phyloP scores from a whole-genome alignment of 2,329 filamentous ascomycete genomes.

The Chrysoporthe austroafricana region DNA sequence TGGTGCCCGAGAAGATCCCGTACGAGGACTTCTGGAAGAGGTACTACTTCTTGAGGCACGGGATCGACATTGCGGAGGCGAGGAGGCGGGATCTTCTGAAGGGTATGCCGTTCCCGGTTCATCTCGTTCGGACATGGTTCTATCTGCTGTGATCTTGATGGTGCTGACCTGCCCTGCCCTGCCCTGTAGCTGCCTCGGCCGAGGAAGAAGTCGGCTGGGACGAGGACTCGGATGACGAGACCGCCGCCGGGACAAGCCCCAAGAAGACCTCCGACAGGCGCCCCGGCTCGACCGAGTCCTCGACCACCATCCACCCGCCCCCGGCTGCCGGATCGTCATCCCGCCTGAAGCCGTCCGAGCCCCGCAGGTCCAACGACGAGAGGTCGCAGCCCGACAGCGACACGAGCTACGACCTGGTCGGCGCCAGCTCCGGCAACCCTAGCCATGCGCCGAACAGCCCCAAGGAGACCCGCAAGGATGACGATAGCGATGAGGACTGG shows the following conservation, averaged over 20 bases:
- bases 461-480: constrained; percentile 58
- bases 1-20: constrained; percentile 90
- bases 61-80: constrained; percentile 91
- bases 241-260: constrained; percentile 36
- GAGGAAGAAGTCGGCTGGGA: constrained; percentile 74
- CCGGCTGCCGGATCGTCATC: constrained; percentile 40
- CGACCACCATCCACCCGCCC: constrained; percentile 63
- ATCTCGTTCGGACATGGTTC: constrained; percentile 4
- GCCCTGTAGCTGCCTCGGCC: constrained; percentile 61
- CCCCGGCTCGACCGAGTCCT: constrained; percentile 58
- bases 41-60: constrained; percentile 93
- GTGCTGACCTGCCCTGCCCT: constrained; percentile 40
- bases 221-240: constrained; percentile 55
- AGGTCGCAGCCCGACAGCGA: constrained; percentile 93
- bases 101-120: constrained; percentile 58
- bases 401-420: constrained; percentile 92
- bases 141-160: constrained; percentile 29
- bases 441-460: constrained; percentile 77
- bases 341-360: constrained; percentile 64
- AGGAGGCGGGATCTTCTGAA: constrained; percentile 87
- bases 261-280: constrained; percentile 38
- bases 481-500: constrained; percentile 76
- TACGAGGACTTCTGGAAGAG: constrained; percentile 91
- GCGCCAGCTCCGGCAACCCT: constrained; percentile 72
- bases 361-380: constrained; percentile 81